Base-by-base conservation (phyloP, 2,329 filamentous ascomycete genomes). In the Cercospora citrullina region DNA sequence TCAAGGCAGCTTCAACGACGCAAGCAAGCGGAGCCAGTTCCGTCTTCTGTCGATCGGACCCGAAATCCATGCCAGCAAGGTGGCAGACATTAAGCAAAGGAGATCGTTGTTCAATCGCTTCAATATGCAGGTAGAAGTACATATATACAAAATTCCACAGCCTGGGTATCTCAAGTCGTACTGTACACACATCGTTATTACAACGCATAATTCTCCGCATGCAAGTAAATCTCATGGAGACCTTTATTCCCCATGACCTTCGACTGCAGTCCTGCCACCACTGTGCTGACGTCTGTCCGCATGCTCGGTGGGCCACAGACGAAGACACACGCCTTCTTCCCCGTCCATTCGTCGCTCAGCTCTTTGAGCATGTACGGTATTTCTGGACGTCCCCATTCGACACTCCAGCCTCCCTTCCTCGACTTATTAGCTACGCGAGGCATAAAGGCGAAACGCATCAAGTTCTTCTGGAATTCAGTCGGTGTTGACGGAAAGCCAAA, bases 141-240 rank as follows among this genome's bases (percentile, higher is more conserved):
- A 58, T 58, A 58, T 30, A 33, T 58, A 58, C 23, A 58, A 26
- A 31, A 57, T 10, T 30, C 16, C 53, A 31, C 26, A 58, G 26
- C 53, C 53, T 58, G 53, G 53, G 53, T 58, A 58, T 58, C 53
- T 58, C 53, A 58, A 58, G 26, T 58, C 53, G 53, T 58, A 30
- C 53, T 58, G 45, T 51, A 58, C 36, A 58, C 36, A 45, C 8
- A 23, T 61, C 60, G 3, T 85, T 80, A 97, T 70, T 80, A 97
- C 70, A 97, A 84, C 62, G 93, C 92, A 82, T 97, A 97, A 79
- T 97, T 97, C 84, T 98, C 94, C 3, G 94, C 92, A 82, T 97
- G 94, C 78, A 97, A 80, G 79, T 94, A 97, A 64, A 98, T 91
- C 85, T 97, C 94, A 77, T 97, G 94, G 58, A 91, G 86, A 74